Evolutionary conservation across 2,329 filamentous ascomycete species (phyloP), one percentile per base, ranked within the genome.

Genomic region (Dichotomopilus funicola): DNA sequence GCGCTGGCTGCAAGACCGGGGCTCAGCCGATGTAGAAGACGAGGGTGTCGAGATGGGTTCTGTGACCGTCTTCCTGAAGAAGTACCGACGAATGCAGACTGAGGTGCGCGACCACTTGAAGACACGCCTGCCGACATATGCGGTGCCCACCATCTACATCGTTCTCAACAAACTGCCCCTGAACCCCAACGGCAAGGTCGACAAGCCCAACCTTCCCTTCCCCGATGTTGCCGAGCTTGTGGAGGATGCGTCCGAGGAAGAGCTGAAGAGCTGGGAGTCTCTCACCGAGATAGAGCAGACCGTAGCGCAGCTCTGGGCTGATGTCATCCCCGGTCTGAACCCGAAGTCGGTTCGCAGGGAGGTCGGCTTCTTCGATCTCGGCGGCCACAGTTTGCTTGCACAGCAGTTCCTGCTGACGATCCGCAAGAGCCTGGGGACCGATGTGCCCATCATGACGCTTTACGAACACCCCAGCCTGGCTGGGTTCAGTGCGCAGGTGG

Each of bases 151-250:
- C 3, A 78, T 89, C 41, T 83, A 89, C 61, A 87, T 94, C 43
- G 80, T 85, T 0, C 81, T 94, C 54, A 78, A 83, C 58, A 82
- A 83, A 54, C 79, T 92, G 60, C 88, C 88, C 1, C 71, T 92
- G n/a, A 91, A 89, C 68, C 87, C 87, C n/a, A 91, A 91, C 63
- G 87, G 88, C 64, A 94, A 94, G 72, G 82, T 92, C 43, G 89
- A 95, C 71, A 87, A 85, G 70, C 86, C 88, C 11, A 83, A 82
- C 1, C 75, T 95, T 51, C 89, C 89, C 0, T 94, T 91, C 79
- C 91, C 84, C 41, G 89, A 92, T 69, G 83, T 83, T 31, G 81
- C 82, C 10, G 80, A 88, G 63, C 76, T 86, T 37, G 78, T 69
- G n/a, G 72, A 72, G 59, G 73, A 74, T 33, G 69, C 71, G 8